A percentile compares a stretch with the other conserved stretches of the same genome.
These are phyloP conservation scores for Peronospora belbahrii DNA, from an alignment of 352 stramenopile genomes.

Conservation along the genomic window DNA sequence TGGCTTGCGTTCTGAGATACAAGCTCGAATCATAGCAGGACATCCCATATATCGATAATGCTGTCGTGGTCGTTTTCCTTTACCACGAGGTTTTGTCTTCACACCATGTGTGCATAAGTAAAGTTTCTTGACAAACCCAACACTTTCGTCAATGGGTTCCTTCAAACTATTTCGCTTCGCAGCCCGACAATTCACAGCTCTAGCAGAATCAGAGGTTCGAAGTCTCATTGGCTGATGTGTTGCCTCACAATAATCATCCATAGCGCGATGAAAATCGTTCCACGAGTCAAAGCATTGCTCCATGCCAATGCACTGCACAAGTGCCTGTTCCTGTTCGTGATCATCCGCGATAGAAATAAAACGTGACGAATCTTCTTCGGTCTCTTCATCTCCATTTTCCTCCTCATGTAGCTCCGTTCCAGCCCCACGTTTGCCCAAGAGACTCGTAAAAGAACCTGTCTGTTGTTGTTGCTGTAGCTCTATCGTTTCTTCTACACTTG, in stretches of 20 bases:
- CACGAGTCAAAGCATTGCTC: slow-evolving; percentile 77
- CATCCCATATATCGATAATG: slow-evolving; percentile 83
- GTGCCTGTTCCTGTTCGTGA: slow-evolving; percentile 51
- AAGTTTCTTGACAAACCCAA: slow-evolving; percentile 81
- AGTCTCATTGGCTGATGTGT: slow-evolving; percentile 77
- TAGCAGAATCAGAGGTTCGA: slow-evolving; percentile 73
- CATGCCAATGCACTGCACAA: slow-evolving; percentile 63
- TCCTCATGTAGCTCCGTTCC: slow-evolving; percentile 52
- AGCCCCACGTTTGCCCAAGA: slow-evolving; percentile 58
- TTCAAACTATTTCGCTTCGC: slow-evolving; percentile 82
- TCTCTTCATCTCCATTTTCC: slow-evolving; percentile 36
- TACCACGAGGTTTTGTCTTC: slow-evolving; percentile 76
- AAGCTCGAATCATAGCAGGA: slow-evolving; percentile 74
- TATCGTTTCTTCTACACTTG: slow-evolving; percentile 10
- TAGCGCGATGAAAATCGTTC: slow-evolving; percentile 74
- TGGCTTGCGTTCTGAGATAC: slow-evolving; percentile 70
- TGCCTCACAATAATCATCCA: slow-evolving; percentile 67
- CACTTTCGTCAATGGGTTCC: slow-evolving; percentile 77
- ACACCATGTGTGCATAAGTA: slow-evolving; percentile 80
- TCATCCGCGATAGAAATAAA: slow-evolving; percentile 51
- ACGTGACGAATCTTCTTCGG: slow-evolving; percentile 43
- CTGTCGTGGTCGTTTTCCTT: slow-evolving; percentile 69
- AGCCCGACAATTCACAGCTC: slow-evolving; percentile 65
- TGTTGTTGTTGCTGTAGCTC: slow-evolving; percentile 20
- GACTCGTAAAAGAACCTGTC: slow-evolving; percentile 38